phyloP scores from a whole-genome alignment of 352 stramenopile species.

The Paralagenidium karlingii region DNA sequence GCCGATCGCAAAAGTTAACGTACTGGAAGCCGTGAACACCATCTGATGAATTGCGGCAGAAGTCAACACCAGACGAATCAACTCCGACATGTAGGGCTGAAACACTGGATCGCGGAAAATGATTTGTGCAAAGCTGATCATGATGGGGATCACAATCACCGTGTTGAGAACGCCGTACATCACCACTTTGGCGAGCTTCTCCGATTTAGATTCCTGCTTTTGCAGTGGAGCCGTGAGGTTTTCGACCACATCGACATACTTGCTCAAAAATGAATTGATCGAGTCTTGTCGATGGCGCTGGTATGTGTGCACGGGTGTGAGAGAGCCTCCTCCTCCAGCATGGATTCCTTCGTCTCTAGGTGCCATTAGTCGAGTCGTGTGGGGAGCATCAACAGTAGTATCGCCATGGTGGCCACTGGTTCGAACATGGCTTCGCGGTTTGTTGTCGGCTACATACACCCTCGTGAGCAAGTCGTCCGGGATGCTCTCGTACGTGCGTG shows the following conservation, averaged over 20 bases:
- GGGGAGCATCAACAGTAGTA: neutral
- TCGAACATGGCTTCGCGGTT: neutral
- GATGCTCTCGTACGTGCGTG: neutral
- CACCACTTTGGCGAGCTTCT: neutral
- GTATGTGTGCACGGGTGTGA: too few species aligned
- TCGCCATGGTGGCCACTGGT: neutral
- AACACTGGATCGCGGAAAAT: constrained; percentile 92
- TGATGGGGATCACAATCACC: constrained; percentile 87
- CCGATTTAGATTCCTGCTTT: neutral
- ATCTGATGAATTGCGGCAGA: constrained; percentile 71
- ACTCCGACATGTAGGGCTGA: constrained; percentile 84
- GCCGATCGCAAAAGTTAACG: constrained; percentile 94
- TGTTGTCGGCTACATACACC: neutral
- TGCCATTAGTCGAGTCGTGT: too few species aligned
- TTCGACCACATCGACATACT: neutral
- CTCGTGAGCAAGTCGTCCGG: neutral
- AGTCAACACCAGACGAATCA: constrained; percentile 91
- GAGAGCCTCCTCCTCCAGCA: too few species aligned
- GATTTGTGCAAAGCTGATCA: constrained; percentile 90
- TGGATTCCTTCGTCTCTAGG: too few species aligned
- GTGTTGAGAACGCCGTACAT: constrained; percentile 90
- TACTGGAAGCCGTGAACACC: constrained; percentile 81
- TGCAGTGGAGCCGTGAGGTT: neutral
- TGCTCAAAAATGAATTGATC: neutral
- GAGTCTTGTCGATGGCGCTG: too few species aligned